Base-by-base conservation (phyloP, 2,329 filamentous ascomycete genomes). In the Gnomoniopsis sp. region DNA sequence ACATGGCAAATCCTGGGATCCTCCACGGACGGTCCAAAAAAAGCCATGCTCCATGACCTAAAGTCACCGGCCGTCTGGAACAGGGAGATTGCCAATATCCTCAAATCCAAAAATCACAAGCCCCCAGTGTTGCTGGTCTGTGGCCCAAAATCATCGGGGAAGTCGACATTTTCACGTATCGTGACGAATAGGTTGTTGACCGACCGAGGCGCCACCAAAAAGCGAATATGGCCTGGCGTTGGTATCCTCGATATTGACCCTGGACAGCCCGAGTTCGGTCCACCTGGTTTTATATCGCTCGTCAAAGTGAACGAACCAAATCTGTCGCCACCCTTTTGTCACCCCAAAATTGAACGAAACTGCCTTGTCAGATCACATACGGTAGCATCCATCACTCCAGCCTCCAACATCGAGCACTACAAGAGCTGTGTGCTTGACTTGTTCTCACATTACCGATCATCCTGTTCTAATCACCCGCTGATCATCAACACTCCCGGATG, bases 401-500 rank as follows among this genome's bases (percentile, higher is more conserved):
- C 83, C 4, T 81, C 86, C 11, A 85, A 91, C 61, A 82, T 87
- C 3, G 82, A 82, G 3, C 80, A 91, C 55, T 93, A 89, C 65
- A 70, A 87, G 1, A 78, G 81, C 14, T 90, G 88, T 62, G 83
- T 82, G 0, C 69, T 79, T 12, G 85, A 92, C 62, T 77, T 95
- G 0, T 79, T 86, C 57, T 72, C 78, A 0, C 77, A 81, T 43
- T 89, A 89, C 67, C 77, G 74, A 23, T 77, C 76, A 7, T 70
- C 79, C 6, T 69, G 75, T 0, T 72, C 74, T 10, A 58, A 65
- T 12, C 76, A 72, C 14, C 85, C 88, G 0, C 73, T 93, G 0
- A 71, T 93, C 7, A 79, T 93, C 66, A 93, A 93, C 68, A 89
- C 87, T 0, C 85, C 88, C 1, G 88, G 88, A 2, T 91, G 88